Percentiles rank a stretch among this genome's conserved stretches.
phyloP scores from a whole-genome alignment of 1,284 basidiomycete genomes.

The Trichosporon sp. region DNA sequence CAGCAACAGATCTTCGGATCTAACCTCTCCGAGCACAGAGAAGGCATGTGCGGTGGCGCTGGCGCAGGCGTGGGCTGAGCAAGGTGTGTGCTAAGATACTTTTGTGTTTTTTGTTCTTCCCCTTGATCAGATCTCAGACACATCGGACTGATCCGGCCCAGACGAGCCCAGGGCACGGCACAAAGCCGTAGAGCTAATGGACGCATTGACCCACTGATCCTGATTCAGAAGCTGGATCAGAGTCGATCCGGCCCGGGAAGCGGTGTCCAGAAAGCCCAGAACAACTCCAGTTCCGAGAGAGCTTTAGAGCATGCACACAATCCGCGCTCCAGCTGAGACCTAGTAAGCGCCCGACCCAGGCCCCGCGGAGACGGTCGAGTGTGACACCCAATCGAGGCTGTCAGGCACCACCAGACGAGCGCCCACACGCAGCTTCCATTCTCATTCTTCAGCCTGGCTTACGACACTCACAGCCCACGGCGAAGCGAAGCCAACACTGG shows the following conservation, averaged over 20 bases:
- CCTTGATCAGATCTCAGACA: background rate
- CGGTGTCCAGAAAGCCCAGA: background rate
- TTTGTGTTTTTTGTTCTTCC: no score
- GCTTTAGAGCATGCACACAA: background rate
- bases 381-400: background rate
- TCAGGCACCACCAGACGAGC: background rate
- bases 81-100: no score
- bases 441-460: background rate
- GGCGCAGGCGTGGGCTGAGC: background rate
- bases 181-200: background rate
- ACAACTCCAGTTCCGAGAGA: background rate
- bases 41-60: background rate
- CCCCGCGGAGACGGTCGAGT: background rate
- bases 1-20: background rate
- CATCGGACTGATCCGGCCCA: background rate
- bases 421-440: background rate
- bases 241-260: background rate
- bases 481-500: slow-evolving; percentile 59
- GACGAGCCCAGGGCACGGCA: background rate
- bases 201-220: background rate
- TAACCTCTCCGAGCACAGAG: background rate
- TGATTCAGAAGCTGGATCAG: background rate
- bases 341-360: background rate
- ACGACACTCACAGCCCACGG: slow-evolving; percentile 58
- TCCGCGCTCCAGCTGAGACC: background rate